Evolutionary conservation across 495 filamentous ascomycete genomes (phyloP), one percentile per base, ranked within the genome.

Genomic region (Evernia prunastri): DNA sequence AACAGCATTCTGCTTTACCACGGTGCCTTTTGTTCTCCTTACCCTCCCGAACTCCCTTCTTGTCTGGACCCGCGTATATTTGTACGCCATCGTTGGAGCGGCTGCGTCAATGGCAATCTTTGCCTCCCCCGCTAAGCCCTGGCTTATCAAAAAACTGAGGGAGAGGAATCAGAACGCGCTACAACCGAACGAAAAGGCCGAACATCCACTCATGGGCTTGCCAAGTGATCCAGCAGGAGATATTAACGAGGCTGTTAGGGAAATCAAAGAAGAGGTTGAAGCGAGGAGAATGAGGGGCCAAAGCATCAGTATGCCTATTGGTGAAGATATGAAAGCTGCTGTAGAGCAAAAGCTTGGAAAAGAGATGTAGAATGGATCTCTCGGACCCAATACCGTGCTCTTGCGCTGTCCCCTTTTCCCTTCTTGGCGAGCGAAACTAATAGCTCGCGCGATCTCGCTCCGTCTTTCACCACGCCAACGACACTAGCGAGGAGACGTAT

Each of bases 31-130:
- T 77, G 80, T 96, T 61, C 76, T 96, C 56, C 85, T 97, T 15
- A 77, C 79, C 37, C 83, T 97, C 66, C 72, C 74, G 25, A 78
- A 81, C 56, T 89, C 87, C 2, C 71, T 95, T 40, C 72, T 75
- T 7, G 86, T 90, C 63, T 98, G 94, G 94, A 70, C 81, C 0
- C 84, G 88, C 37, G 87, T 95, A n/a, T 92, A 96, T 75, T 96
- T 90, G 79, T 97, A 96, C 77, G 84, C 84, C 43, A 77, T 92
- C 67, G 66, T 93, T 57, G 84, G 84, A 56, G 87, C 85, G n/a
- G 73, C 77, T 39, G 70, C 74, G 4, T 82, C 85, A 35, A 80
- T 91, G 61, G 85, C 75, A 8, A 89, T 95, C 78, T 96, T 97
- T 70, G 81, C 84, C 39, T 91, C 89, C 2, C 91, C 92, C 0